Evolutionary conservation across 2,329 filamentous ascomycete species (phyloP).

Genomic region (Penicillium sp.): DNA sequence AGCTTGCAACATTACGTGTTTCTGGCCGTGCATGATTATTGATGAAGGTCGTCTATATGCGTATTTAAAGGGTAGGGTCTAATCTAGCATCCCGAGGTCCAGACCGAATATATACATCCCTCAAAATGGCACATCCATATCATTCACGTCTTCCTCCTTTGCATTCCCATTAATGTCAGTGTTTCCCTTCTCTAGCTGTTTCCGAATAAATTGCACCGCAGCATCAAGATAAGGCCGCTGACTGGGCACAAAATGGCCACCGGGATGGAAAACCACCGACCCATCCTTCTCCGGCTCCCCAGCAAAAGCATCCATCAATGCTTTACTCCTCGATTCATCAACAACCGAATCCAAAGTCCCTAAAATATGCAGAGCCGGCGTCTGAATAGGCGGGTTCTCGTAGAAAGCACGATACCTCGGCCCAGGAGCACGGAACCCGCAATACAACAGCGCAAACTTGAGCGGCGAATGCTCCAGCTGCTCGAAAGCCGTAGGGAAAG

Average conservation of each 20-base stretch:
- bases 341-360: constrained; percentile 86
- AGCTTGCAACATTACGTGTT: too few relatives aligned
- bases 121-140: constrained; percentile 67
- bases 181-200: constrained; percentile 41
- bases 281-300: constrained; percentile 52
- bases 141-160: constrained; percentile 57
- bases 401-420: constrained; percentile 67
- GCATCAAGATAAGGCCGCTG: constrained; percentile 77
- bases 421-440: constrained; percentile 68
- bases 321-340: constrained; percentile 68
- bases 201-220: constrained; percentile 68
- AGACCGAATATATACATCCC: constrained; percentile 10
- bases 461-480: constrained; percentile 51
- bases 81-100: constrained; percentile 2
- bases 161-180: constrained; percentile 28
- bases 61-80: constrained; percentile 8
- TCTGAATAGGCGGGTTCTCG: constrained; percentile 66
- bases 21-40: too few relatives aligned
- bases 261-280: constrained; percentile 70
- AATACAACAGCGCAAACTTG: constrained; percentile 74
- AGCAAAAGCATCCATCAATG: constrained; percentile 64
- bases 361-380: constrained; percentile 77
- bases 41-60: background rate
- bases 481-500: constrained; percentile 53
- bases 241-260: constrained; percentile 85